Percentiles rank a stretch among this genome's conserved stretches.
phyloP scores from a whole-genome alignment of 371 early-diverging fungal genomes.

The Chytridium lagenaria region DNA sequence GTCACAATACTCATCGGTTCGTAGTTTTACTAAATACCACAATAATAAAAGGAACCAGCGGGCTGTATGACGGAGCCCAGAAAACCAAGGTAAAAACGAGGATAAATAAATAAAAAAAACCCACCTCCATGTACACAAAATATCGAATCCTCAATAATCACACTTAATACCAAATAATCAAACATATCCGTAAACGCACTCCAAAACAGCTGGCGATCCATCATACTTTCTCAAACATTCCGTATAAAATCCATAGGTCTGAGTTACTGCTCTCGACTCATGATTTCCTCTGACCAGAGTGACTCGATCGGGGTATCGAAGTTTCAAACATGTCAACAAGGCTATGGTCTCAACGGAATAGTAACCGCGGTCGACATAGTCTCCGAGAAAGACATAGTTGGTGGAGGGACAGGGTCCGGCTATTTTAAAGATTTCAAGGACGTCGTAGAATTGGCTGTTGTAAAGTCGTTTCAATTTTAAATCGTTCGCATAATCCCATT shows the following conservation, averaged over 20 bases:
- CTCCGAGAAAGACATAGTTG: slow-evolving; percentile 96
- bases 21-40: too few relatives aligned
- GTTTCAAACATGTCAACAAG: slow-evolving; percentile 85
- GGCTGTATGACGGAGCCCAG: too few relatives aligned
- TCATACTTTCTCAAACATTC: slow-evolving; percentile 94
- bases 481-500: too few relatives aligned
- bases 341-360: slow-evolving; percentile 95
- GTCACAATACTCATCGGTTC: too few relatives aligned
- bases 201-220: slow-evolving; percentile 88
- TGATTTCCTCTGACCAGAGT: slow-evolving; percentile 98
- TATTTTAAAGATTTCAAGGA: slow-evolving; percentile 93
- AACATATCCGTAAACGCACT: slow-evolving; percentile 93
- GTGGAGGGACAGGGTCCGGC: slow-evolving; percentile 92
- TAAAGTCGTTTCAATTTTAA: too few relatives aligned
- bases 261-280: slow-evolving; percentile 91
- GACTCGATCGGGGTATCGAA: slow-evolving; percentile 91
- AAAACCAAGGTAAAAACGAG: neutral
- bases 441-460: slow-evolving; percentile 92
- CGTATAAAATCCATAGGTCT: slow-evolving; percentile 97
- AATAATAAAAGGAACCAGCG: too few relatives aligned
- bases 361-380: slow-evolving; percentile 97
- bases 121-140: slow-evolving; percentile 97
- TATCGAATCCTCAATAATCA: slow-evolving; percentile 89
- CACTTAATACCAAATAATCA: slow-evolving; percentile 90
- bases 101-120: neutral